Base-by-base conservation (phyloP, 441 rosid genomes). In the Syzygium malaccense region DNA sequence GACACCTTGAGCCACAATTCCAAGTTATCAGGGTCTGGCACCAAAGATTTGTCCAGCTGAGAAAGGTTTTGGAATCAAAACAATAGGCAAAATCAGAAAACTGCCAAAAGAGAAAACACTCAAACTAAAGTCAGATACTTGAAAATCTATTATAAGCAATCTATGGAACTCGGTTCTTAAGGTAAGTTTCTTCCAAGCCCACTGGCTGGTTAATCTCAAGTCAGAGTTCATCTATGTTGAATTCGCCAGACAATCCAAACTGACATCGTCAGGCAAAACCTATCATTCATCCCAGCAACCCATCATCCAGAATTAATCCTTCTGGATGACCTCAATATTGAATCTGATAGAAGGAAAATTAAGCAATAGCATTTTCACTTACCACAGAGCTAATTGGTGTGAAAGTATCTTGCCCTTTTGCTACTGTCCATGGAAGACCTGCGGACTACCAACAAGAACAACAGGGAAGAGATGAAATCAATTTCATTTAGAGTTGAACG, bases 371-470 rank as follows among this genome's bases (percentile, higher is more conserved):
- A 60, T 87, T 55, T 60, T 45, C 85, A 90, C 98, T 95, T 93
- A 96, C 99, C 88, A 96, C 95, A 89, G 97, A 93, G 89, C 98
- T 96, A 86, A 98, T 98, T 1, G 99, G 99, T 2, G 99, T 96
- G 92, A 98, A 98, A 28, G 99, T 96, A 89, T 96, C 99, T 91
- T 95, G 98, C 79, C 99, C 99, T 91, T 98, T 97, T 54, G 99
- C 97, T 87, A 96, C 95, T 41, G 98, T 97, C 99, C 99, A 97
- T 7, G 99, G 99, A 91, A 98, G 99, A 89, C 99, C 98, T 88
- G 96, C 94, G 87, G 99, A 93, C 99, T 97, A 92, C 85, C 9
- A 92, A 88, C 86, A 12, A 87, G 48, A 53, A 86, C 18, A 88
- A 87, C 13, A 4, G 15, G 45, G 30, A 32, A 17, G 45, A 32